A percentile compares a stretch with the other conserved stretches of the same genome.
phyloP scores from a whole-genome alignment of 352 stramenopile species.

The Pythium phragmitis region DNA sequence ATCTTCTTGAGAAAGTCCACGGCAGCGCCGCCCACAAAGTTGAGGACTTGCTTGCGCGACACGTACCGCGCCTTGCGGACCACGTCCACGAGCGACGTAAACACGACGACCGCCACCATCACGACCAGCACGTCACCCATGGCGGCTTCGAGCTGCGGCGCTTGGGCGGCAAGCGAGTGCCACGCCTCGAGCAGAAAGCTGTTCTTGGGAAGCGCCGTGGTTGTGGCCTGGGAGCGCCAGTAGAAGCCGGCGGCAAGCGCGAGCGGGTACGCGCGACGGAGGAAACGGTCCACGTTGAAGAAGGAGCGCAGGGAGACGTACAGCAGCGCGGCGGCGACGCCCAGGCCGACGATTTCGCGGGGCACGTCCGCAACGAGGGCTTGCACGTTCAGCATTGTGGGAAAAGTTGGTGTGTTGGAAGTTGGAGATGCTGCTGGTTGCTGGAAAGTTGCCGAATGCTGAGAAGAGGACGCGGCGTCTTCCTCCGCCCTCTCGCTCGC shows the following conservation, averaged over 20 bases:
- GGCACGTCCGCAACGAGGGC: conserved; percentile 29
- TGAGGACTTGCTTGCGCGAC: conserved; percentile 72
- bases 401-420: background rate
- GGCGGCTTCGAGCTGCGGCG: conserved; percentile 38
- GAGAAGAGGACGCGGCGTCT: background rate
- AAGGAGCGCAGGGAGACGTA: conserved; percentile 66
- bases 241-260: conserved; percentile 48
- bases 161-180: conserved; percentile 22
- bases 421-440: background rate
- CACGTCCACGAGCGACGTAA: conserved; percentile 31
- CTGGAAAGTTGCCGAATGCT: conserved; percentile 23
- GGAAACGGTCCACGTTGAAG: conserved; percentile 66
- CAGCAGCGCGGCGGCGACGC: conserved; percentile 37
- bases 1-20: conserved; percentile 56
- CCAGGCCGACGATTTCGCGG: conserved; percentile 34
- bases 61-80: conserved; percentile 70
- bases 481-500: no score
- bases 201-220: conserved; percentile 2
- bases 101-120: conserved; percentile 27
- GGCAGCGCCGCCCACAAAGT: conserved; percentile 54
- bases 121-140: conserved; percentile 37
- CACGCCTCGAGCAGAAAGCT: conserved; percentile 42
- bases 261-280: conserved; percentile 56
- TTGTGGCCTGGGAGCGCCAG: conserved; percentile 44
- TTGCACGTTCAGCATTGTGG: conserved; percentile 30